A percentile compares a stretch with the other conserved stretches of the same genome.
Conservation (phyloP, 805 yeast genomes). For the Candida takata region DNA sequence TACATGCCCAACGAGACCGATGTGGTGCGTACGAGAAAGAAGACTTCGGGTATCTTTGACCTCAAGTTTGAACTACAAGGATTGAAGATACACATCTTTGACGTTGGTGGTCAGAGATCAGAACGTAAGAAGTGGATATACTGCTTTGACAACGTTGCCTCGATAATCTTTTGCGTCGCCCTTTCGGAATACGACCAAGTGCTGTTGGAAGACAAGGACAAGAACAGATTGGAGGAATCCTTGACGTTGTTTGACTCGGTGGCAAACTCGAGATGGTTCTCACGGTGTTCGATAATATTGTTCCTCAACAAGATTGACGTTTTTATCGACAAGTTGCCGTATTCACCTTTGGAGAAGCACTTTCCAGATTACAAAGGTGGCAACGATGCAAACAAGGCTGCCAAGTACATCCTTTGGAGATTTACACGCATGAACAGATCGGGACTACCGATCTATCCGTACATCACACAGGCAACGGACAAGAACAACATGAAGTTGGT, state of each 20-base stretch:
- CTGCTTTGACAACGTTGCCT: constrained; percentile 88
- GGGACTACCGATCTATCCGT: constrained; percentile 77
- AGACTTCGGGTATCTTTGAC: constrained; percentile 89
- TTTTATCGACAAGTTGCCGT: constrained; percentile 76
- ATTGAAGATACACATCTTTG: constrained; percentile 57
- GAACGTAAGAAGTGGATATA: constrained; percentile 98
- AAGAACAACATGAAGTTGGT: constrained; percentile 83
- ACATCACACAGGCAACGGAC: constrained; percentile 92
- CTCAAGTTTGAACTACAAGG: constrained; percentile 71
- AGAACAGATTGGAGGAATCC: constrained; percentile 75
- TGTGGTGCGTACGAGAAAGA: constrained; percentile 79
- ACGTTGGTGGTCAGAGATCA: constrained; percentile 94
- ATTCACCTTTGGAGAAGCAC: constrained; percentile 72
- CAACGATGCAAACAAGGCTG: constrained; percentile 82
- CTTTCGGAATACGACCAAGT: constrained; percentile 87
- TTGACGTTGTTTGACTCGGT: constrained; percentile 82
- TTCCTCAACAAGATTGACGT: constrained; percentile 88
- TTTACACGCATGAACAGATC: constrained; percentile 80
- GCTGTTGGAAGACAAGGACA: constrained; percentile 66
- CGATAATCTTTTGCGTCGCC: constrained; percentile 87
- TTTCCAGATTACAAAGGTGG: constrained; percentile 93
- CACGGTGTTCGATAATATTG: constrained; percentile 76
- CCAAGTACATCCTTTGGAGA: constrained; percentile 86
- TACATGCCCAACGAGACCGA: constrained; percentile 74
- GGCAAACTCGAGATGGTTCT: constrained; percentile 89